Evolutionary conservation across 345 rosid genomes (phyloP).

Genomic region (Jatropha curcas): DNA sequence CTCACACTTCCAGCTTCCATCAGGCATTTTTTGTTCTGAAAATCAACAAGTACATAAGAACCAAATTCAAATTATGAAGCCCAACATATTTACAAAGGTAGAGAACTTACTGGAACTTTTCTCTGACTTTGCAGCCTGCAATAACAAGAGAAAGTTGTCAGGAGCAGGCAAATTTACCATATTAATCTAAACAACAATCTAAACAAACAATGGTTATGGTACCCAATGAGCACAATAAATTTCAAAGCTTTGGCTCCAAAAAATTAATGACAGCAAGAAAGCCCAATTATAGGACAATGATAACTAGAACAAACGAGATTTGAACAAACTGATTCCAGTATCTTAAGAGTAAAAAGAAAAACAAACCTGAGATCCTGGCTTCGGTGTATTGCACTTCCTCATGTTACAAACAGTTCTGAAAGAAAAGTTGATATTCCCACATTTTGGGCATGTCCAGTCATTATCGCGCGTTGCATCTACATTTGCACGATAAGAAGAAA

Average conservation of each 20-base stretch:
- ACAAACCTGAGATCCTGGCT: slow-evolving; percentile 94
- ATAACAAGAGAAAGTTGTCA: slow-evolving; percentile 28
- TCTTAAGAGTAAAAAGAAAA: slow-evolving; percentile 6
- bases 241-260: not conserved
- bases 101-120: slow-evolving; percentile 73
- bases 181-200: not conserved
- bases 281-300: not conserved
- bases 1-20: slow-evolving; percentile 99
- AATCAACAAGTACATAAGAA: slow-evolving; percentile 30
- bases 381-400: slow-evolving; percentile 98
- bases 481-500: slow-evolving; percentile 9
- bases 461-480: slow-evolving; percentile 82
- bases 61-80: slow-evolving; percentile 17
- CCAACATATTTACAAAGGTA: slow-evolving; percentile 2
- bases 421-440: slow-evolving; percentile 95
- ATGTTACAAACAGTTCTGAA: slow-evolving; percentile 94
- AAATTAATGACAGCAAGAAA: not conserved
- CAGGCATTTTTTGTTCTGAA: slow-evolving; percentile 92
- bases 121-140: slow-evolving; percentile 73
- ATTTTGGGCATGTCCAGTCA: slow-evolving; percentile 98
- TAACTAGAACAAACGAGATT: not conserved
- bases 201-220: not conserved
- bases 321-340: not conserved
- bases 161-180: slow-evolving; percentile 5
- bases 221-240: not conserved